phyloP scores from a whole-genome alignment of 306 rosid genomes.

The Cicer pinnatifidum region DNA sequence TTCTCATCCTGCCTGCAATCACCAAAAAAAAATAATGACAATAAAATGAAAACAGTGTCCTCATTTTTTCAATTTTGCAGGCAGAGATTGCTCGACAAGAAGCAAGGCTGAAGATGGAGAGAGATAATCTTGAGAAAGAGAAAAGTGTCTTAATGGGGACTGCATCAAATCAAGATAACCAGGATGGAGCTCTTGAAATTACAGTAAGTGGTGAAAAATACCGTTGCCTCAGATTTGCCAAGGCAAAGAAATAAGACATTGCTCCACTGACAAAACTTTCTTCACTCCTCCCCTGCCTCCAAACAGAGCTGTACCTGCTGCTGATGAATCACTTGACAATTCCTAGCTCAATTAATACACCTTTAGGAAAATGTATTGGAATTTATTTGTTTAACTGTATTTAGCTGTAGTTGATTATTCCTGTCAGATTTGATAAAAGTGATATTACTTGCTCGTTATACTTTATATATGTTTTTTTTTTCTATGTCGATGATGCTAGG shows the following conservation, averaged over 20 bases:
- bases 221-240: conserved; percentile 90
- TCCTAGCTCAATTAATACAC: conserved; percentile 29
- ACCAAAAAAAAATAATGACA: too few species aligned
- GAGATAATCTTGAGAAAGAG: conserved; percentile 94
- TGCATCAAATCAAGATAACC: conserved; percentile 94
- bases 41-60: background rate
- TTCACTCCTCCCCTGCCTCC: conserved; percentile 3
- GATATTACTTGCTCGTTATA: conserved; percentile 26
- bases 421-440: conserved; percentile 18
- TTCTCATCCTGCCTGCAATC: background rate
- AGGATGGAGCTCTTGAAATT: conserved; percentile 95
- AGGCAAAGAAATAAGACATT: conserved; percentile 84
- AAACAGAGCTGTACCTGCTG: conserved; percentile 12
- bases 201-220: conserved; percentile 98
- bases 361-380: conserved; percentile 24
- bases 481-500: background rate
- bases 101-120: conserved; percentile 93
- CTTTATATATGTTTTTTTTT: background rate
- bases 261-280: background rate
- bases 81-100: conserved; percentile 94
- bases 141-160: conserved; percentile 97
- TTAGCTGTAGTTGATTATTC: conserved; percentile 18
- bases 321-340: background rate
- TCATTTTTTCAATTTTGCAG: conserved; percentile 49
- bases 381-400: conserved; percentile 29